Evolutionary conservation across 2,329 filamentous ascomycete genomes (phyloP).

Genomic region (Fusarium sp.): DNA sequence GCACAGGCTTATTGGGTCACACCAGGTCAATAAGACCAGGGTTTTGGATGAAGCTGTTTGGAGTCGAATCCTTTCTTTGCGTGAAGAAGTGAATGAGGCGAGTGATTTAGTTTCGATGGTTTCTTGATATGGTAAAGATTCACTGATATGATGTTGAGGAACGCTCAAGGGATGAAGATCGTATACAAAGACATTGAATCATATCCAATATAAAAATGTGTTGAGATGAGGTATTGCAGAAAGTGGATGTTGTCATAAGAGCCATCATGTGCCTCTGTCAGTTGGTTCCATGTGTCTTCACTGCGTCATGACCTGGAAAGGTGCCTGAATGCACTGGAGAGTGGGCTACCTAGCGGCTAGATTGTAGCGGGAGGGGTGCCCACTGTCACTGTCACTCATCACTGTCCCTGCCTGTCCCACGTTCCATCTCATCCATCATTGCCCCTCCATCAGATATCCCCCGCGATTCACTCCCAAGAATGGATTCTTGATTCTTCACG

Average conservation of each 20-base stretch:
- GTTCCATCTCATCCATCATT: conserved; percentile 14
- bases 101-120: conserved; percentile 12
- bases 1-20: conserved; percentile 46
- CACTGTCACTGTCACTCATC: not conserved
- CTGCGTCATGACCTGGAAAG: conserved; percentile 36
- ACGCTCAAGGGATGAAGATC: not conserved
- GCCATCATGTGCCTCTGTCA: conserved; percentile 34
- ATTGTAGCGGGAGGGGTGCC: not conserved
- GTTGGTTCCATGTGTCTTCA: conserved; percentile 11
- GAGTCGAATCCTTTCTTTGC: conserved; percentile 15
- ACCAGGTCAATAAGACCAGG: conserved; percentile 26
- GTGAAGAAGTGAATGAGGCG: conserved; percentile 27
- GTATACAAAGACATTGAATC: not conserved
- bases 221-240: conserved; percentile 5
- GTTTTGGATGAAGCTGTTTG: conserved; percentile 20
- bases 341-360: conserved; percentile 2
- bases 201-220: not conserved
- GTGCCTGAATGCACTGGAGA: conserved; percentile 16
- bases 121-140: conserved; percentile 4
- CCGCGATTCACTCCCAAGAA: conserved; percentile 8
- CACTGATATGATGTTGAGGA: not conserved
- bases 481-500: conserved; percentile 3
- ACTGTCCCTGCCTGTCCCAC: conserved; percentile 8
- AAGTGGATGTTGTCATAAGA: conserved; percentile 31
- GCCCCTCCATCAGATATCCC: conserved; percentile 31